Base-by-base conservation (phyloP, 2,329 filamentous ascomycete species). In the Colletotrichum tropicicola region DNA sequence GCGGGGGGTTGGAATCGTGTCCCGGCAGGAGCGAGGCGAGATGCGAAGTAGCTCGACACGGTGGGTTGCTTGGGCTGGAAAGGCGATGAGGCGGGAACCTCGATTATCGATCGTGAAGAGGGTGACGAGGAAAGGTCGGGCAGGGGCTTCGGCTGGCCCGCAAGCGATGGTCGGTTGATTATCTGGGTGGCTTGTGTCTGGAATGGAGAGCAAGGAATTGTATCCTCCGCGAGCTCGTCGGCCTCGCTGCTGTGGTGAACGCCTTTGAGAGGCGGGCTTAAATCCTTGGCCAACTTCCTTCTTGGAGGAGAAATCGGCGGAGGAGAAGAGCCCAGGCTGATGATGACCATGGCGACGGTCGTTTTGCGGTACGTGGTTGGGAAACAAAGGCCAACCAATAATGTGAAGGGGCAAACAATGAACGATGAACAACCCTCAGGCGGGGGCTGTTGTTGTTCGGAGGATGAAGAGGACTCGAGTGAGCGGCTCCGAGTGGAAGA, bases 81-180 rank as follows among this genome's bases (percentile, higher is more conserved):
- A 2, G 94, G 94, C 1, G 95, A 98, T 3, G 94, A 98, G n/a
- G 93, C 92, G 28, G 91, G 90, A 3, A 98, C 94, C 76, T 97
- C 94, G 59, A 98, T 74, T 17, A 81, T 71, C 32, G 81, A 80
- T 23, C 65, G 56, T n/a, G 77, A 70, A 8, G 81, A 80, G 0
- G 85, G 85, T 7, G 83, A 82, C 23, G 78, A 78, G 45, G 75
- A 37, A 44, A 77, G 35, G 59, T 76, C 47, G 47, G 68, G 57
- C 13, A 64, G 58, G 2, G 72, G 58, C 3, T 75, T 43, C 43
- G 70, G 58, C 21, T 65, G 58, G 1, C 71, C 59, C 2, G 68
- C 68, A 30, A 82, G 75, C 3, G 74, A 74, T 0, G 79, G 77
- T 4, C 78, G 78, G 51, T 77, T 75, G 19, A 85, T 73, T 15